Base-by-base conservation (phyloP, 805 yeast genomes). In the Metschnikowia drakensbergensis region DNA sequence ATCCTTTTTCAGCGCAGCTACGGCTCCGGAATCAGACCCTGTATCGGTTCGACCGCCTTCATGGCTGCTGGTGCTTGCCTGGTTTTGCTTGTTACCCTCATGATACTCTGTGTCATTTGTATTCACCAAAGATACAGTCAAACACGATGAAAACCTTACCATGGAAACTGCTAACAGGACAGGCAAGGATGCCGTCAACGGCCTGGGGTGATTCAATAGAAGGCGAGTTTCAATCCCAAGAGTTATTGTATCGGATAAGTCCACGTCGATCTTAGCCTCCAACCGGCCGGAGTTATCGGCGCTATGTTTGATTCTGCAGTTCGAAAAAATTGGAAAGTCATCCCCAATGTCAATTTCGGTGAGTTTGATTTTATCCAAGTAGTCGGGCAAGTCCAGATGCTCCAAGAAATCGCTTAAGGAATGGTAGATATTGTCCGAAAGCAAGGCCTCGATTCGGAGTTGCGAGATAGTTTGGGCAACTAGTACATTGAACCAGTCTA, bases 401-500 rank as follows among this genome's bases (percentile, higher is more conserved):
- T 75, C 71, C 39, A 92, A 71, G 45, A 88, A 81, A 44, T 78
- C 81, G 58, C 88, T 83, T 43, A 94, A 71, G 1, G 90, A 83
- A 54, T 86, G 84, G 52, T 91, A 82, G 26, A 94, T 86, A 62
- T 89, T 90, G 63, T 94, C 94, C 42, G 90, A 82, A 37, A 79
- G 74, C 48, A 88, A 68, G 0, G 98, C 98, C 62, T 94, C 98
- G n/a, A 83, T 78, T 49, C 99, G 78, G 52, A 90, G 77, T 54
- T 91, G 96, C 30, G 88, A 81, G 26, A 94, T 82, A 6, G 90
- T 83, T 64, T 94, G 97, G 0, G 97, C 99, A 17, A 94, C 78
- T 33, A 94, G 72, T 1, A 94, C 97, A 55, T 92, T 94, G 65
- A 94, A 89, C 99, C 99, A 94, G 64, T 94, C 99, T 51, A 94